These are phyloP conservation scores for Colletotrichum paranaense DNA, from an alignment of 2,329 filamentous ascomycete genomes.

Conservation along the genomic window DNA sequence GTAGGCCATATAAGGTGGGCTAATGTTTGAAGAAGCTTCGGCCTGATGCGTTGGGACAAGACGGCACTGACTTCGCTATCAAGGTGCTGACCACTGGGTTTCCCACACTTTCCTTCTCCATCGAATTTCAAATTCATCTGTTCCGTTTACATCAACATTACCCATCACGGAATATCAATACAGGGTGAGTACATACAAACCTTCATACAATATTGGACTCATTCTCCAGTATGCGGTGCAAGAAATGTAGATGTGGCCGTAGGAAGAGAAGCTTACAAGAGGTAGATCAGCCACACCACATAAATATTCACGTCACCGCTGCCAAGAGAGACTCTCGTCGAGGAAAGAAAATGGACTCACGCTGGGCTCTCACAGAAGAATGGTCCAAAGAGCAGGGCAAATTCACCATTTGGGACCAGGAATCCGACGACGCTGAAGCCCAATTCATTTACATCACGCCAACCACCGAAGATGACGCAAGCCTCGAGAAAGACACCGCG, in stretches of 20 bases:
- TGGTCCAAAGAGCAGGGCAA: not conserved
- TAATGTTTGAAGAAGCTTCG: too few species aligned
- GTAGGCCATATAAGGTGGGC: not conserved
- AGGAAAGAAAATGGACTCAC: not conserved
- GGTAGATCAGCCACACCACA: not conserved
- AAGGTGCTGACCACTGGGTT: too few species aligned
- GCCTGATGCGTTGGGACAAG: too few species aligned
- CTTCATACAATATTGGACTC: too few species aligned
- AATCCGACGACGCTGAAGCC: not conserved
- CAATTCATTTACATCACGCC: not conserved
- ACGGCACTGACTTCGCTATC: too few species aligned
- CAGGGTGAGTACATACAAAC: too few species aligned
- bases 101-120: too few species aligned
- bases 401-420: not conserved
- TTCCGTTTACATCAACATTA: too few species aligned
- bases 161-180: too few species aligned
- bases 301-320: not conserved
- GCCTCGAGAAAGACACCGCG: not conserved
- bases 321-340: not conserved
- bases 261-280: not conserved
- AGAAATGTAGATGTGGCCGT: too few species aligned
- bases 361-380: not conserved
- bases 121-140: too few species aligned
- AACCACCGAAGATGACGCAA: not conserved
- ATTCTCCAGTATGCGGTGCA: too few species aligned